phyloP scores from a whole-genome alignment of 805 yeast genomes.

The Hanseniaspora vineae region DNA sequence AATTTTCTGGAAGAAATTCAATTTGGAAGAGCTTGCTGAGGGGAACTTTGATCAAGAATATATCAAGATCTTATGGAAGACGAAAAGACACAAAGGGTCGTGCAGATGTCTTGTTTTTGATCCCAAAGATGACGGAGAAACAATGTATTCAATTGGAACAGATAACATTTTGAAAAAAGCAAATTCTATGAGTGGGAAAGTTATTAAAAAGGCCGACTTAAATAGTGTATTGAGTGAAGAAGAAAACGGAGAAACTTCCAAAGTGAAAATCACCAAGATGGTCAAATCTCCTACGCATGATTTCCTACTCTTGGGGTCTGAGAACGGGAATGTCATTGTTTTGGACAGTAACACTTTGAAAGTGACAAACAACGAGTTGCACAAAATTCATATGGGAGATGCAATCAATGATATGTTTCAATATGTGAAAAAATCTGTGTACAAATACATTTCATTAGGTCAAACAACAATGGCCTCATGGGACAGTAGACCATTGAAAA shows the following conservation, averaged over 20 bases:
- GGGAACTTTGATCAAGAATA: conserved; percentile 7
- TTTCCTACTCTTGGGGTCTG: conserved; percentile 46
- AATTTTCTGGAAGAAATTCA: conserved; percentile 35
- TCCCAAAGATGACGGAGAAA: conserved; percentile 32
- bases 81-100: conserved; percentile 82
- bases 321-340: conserved; percentile 53
- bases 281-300: conserved; percentile 24
- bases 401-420: conserved; percentile 64
- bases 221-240: not conserved
- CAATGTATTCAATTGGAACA: conserved; percentile 59
- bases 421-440: conserved; percentile 51
- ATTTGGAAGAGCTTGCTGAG: conserved; percentile 9
- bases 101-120: conserved; percentile 44
- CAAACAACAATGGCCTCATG: conserved; percentile 69
- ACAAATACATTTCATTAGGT: conserved; percentile 70
- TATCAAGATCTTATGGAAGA: conserved; percentile 46
- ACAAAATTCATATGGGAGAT: conserved; percentile 54
- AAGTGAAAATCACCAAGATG: conserved; percentile 23
- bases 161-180: conserved; percentile 75
- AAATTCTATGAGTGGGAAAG: conserved; percentile 59
- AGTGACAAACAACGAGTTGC: conserved; percentile 33
- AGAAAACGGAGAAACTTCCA: no score
- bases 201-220: conserved; percentile 36
- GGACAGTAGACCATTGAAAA: conserved; percentile 50
- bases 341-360: conserved; percentile 43